Evolutionary conservation across 257 asterid genomes (phyloP), one percentile per base, ranked within the genome.

Genomic region (Solanum rostratum): DNA sequence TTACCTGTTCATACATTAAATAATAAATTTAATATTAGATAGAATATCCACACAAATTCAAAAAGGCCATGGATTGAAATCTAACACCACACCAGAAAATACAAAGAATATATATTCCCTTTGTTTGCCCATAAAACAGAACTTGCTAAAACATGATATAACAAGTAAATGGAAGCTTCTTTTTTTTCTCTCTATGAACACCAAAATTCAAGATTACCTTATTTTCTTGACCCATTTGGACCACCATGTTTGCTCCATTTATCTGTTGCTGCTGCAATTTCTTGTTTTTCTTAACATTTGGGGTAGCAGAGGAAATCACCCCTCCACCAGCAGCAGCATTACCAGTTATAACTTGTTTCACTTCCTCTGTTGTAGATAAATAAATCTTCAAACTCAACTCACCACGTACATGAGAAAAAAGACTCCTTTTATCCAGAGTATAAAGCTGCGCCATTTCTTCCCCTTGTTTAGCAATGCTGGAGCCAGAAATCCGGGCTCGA

Each of bases 361-460:
- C 95, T 89, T 90, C 94, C 59, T 92, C 97, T 20, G 82, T 92
- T 0, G 92, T 88, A 0, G 99, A 92, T 18, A 95, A 60, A 78
- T 90, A 95, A 57, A 94, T 92, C 91, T 93, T 95, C 79, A 95
- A 69, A 27, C 89, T 91, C 4, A 95, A 84, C 92, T 95, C 99
- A 4, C 99, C 99, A 0, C 99, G 87, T 37, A 95, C 98, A 52
- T 94, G 98, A 24, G 99, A 95, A 45, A 94, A 95, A 62, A 95
- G 89, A 84, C 95, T 91, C 85, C 97, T 84, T 73, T 95, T 95
- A 22, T 95, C 99, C 79, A 95, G 92, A 2, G 97, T 86, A 87
- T 90, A 89, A 20, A 92, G 94, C 90, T 92, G 98, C 1, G 95
- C 87, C 62, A 85, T 59, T 54, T 87, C 93, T 59, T 95, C 95